These are phyloP conservation scores for Fallopia convolvulus DNA, from an alignment of 148 eudicot species.

Conservation along the genomic window DNA sequence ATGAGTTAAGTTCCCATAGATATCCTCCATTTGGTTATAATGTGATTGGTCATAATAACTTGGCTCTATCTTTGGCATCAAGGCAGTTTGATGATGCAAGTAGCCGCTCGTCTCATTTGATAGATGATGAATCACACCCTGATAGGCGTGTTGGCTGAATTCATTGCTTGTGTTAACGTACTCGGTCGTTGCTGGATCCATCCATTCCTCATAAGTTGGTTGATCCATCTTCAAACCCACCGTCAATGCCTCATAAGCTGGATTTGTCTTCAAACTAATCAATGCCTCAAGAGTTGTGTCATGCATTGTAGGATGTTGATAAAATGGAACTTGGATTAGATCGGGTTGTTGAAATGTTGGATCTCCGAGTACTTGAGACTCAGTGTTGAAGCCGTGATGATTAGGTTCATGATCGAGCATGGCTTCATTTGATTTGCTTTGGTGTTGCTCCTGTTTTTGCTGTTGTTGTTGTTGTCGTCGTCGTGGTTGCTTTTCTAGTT, in stretches of 20 bases:
- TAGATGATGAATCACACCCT: background rate
- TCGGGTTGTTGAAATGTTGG: background rate
- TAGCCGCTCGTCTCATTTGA: background rate
- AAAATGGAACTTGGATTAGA: background rate
- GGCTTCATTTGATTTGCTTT: background rate
- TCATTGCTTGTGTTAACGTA: background rate
- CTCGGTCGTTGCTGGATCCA: background rate
- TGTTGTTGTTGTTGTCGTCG: background rate
- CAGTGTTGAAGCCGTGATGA: background rate
- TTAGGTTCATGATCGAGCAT: background rate
- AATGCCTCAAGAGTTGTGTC: no score
- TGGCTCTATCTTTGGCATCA: background rate
- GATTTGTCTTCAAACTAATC: no score
- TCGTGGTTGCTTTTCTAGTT: background rate
- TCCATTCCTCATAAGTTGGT: no score
- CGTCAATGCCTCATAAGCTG: no score
- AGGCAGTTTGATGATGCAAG: background rate
- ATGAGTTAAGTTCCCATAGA: background rate
- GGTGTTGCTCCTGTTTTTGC: background rate
- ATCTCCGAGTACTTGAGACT: background rate
- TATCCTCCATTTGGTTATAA: background rate
- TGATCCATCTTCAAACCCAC: no score
- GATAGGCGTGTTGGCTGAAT: background rate
- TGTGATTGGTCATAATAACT: background rate
- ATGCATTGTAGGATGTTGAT: no score